Conservation (phyloP, 2,329 filamentous ascomycete genomes). For the Claviceps sorghi region DNA sequence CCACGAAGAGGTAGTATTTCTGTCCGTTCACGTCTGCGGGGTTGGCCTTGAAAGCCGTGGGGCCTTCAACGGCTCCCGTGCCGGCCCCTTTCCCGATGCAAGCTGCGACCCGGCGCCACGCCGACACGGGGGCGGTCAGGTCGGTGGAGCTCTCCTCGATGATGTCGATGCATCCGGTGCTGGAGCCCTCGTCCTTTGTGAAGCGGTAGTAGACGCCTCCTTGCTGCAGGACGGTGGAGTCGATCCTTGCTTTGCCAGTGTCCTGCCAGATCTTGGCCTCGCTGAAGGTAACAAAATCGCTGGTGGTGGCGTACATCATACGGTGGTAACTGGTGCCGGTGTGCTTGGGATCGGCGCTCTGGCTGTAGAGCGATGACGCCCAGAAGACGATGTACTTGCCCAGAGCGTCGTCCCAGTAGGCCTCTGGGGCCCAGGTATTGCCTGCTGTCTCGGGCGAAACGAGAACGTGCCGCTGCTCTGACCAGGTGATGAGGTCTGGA, state of each 20-base stretch:
- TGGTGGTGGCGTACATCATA: not conserved
- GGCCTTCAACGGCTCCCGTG: not conserved
- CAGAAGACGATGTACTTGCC: conserved; percentile 2
- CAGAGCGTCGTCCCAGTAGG: not conserved
- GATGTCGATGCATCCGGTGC: not conserved
- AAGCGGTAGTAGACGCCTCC: not conserved
- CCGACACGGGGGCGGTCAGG: not conserved
- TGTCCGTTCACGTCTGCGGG: not conserved
- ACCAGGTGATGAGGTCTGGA: not conserved
- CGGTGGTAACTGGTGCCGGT: not conserved
- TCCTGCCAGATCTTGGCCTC: not conserved
- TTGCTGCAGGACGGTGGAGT: not conserved
- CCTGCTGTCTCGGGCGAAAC: not conserved
- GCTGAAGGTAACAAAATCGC: not conserved
- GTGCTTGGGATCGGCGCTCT: not conserved
- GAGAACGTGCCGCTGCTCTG: not conserved
- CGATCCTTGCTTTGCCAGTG: not conserved
- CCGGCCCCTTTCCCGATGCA: not conserved
- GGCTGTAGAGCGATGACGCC: not conserved
- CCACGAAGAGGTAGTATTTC: not conserved
- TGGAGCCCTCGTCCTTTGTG: conserved; percentile 1
- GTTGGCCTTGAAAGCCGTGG: conserved; percentile 1
- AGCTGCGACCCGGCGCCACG: not conserved
- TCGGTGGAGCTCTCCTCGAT: not conserved
- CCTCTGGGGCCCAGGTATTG: not conserved